These are phyloP conservation scores for Hyphopichia khmerensis DNA, from an alignment of 1,139 yeast species.

Conservation along the genomic window DNA sequence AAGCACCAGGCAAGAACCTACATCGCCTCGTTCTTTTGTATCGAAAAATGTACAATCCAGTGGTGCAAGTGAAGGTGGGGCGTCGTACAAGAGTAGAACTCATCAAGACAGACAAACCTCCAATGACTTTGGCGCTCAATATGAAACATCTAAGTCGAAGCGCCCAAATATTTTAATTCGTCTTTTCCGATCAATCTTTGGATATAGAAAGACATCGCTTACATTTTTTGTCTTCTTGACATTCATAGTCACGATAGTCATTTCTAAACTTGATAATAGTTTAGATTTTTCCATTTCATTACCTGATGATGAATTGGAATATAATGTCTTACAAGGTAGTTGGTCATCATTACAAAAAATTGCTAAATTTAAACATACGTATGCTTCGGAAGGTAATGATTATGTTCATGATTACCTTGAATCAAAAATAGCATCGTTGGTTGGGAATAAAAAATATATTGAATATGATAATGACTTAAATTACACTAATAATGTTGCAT, in stretches of 20 bases:
- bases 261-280: constrained; percentile 32
- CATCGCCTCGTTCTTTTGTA: constrained; percentile 1
- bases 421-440: constrained; percentile 35
- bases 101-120: background rate
- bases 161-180: constrained; percentile 27
- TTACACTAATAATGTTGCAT: constrained; percentile 41
- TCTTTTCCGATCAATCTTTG: constrained; percentile 41
- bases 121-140: background rate
- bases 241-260: constrained; percentile 29
- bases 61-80: constrained; percentile 1
- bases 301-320: constrained; percentile 39
- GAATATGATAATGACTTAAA: constrained; percentile 54
- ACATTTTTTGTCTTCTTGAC: constrained; percentile 49
- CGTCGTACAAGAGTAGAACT: background rate
- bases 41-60: constrained; percentile 2
- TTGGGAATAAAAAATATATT: constrained; percentile 29
- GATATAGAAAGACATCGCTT: constrained; percentile 60
- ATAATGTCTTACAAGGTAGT: constrained; percentile 40
- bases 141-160: background rate
- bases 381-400: constrained; percentile 74
- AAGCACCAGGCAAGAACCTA: background rate
- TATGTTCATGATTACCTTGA: constrained; percentile 68
- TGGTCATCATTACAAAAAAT: constrained; percentile 75
- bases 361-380: constrained; percentile 70
- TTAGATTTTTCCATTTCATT: constrained; percentile 37